Base-by-base conservation (phyloP, 176 grass and related monocot species). In the Elaeis guineensis region DNA sequence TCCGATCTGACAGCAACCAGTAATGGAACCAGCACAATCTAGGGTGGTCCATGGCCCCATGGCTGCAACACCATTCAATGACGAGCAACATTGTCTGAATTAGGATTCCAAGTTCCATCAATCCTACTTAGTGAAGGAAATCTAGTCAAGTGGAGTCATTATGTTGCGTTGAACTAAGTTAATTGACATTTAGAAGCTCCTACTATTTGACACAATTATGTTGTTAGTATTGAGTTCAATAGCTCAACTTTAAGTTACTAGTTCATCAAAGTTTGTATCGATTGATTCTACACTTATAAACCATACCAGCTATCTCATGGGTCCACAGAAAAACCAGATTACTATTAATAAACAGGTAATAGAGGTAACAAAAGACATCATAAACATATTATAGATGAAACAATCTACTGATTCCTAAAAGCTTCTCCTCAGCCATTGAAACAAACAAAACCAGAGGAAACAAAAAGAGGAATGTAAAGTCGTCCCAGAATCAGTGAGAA, bases 391-490 rank as follows among this genome's bases (percentile, higher is more conserved):
- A 26, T 61, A 11, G 17, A 17, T 61, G 54, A 56, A 12, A 39
- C 6, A 39, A 39, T 39, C 35, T 12, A 8, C 35, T 12, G 35
- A 39, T 8, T 39, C 35, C 35, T 39, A 12, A 39, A 39, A 7
- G 8, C 35, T 44, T 44, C 35, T 12, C 35, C 35, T 44, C 35
- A 44, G 35, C 35, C 35, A 44, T 44, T 44, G 35, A 6, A 44
- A 12, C 35, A 44, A 44, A 61, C 28, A 61, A 61, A 61, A 8
- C 26, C 9, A 61, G 58, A 29, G 6, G 35, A 44, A 44, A 61
- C 25, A 30, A 61, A 61, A 61, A 29, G 25, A 39, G 54, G 17
- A 29, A 61, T 35, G 28, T 30, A 26, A 16, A 60, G 57, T 61
- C 14, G 8, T 23, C 54, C 12, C 54, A 56, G 26, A 29, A 16